These are phyloP conservation scores for Fraxinus latifolia DNA, from an alignment of 305 asterid species.

Conservation along the genomic window DNA sequence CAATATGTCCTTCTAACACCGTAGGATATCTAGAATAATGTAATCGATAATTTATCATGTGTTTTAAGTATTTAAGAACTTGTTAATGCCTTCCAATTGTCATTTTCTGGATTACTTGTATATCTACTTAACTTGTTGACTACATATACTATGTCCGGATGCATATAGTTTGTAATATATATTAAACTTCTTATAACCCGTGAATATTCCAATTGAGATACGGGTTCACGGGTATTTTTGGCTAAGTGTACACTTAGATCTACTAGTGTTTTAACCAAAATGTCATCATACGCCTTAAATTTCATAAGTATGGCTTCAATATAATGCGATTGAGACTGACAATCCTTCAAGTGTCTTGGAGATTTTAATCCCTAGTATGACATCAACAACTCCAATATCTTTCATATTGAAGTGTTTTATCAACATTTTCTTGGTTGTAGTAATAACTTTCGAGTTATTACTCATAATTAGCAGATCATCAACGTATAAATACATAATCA, in stretches of 20 bases:
- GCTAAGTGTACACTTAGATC: no score
- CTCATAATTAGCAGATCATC: background rate
- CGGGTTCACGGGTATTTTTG: no score
- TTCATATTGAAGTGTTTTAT: background rate
- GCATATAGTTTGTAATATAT: background rate
- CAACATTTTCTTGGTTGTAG: background rate
- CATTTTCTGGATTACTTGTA: background rate
- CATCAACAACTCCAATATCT: background rate
- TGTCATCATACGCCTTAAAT: no score
- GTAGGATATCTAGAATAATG: background rate
- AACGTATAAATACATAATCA: background rate
- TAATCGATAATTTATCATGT: background rate
- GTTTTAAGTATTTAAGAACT: background rate
- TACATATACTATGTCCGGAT: background rate
- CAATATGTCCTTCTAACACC: background rate
- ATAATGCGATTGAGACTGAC: background rate
- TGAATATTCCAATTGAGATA: background rate
- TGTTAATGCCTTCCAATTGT: background rate
- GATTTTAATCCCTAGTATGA: background rate
- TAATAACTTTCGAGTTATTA: background rate
- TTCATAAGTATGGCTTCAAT: background rate
- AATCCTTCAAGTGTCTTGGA: background rate
- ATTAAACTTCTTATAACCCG: background rate
- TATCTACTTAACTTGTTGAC: background rate
- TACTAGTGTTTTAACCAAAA: background rate